Evolutionary conservation across 202 grass and related monocot species (phyloP), one percentile per base, ranked within the genome.

Genomic region (Panicum hallii): DNA sequence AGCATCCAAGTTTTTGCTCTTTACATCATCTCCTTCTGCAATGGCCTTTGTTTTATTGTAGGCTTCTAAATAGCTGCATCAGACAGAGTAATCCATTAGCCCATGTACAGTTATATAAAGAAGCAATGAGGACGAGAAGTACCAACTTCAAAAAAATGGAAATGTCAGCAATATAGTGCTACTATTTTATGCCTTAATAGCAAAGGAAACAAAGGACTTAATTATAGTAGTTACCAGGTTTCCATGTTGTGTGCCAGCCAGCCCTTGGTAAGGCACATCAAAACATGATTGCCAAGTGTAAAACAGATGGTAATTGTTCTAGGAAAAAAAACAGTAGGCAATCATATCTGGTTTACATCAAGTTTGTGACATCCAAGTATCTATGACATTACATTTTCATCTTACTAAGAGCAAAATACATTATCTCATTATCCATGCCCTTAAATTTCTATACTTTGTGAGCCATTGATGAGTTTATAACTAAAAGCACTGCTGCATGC

Each of bases 41-140:
- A 99, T 90, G 58, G 93, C 88, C 82, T 95, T 91, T 49, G 93
- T 77, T 90, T 89, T 95, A 78, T 95, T 83, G 43, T 96, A 99
- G 72, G 96, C 96, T 83, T 99, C 93, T 81, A 99, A 83, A 83
- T 96, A 99, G 90, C 95, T 98, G 88, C 74, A 85, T 49, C 66
- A 83, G 20, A 70, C 2, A 81, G 12, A 41, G 66, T 64, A 67
- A 75, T 54, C 41, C 42, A 83, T 52, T 83, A 90, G 72, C 11
- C 26, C 26, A 66, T 49, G 32, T n/a, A 71, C 56, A 60, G 9
- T 56, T 50, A 32, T 83, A 45, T 36, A 58, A 67, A 82, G 13
- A 80, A 74, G 50, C 42, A 72, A 55, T 17, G 19, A 75, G 41
- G 13, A 19, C 5, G 19, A 38, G 7, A 8, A 85, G 10, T 55